A percentile compares a stretch with the other conserved stretches of the same genome.
Conservation (phyloP, 441 rosid species). For the Populus hybrid region DNA sequence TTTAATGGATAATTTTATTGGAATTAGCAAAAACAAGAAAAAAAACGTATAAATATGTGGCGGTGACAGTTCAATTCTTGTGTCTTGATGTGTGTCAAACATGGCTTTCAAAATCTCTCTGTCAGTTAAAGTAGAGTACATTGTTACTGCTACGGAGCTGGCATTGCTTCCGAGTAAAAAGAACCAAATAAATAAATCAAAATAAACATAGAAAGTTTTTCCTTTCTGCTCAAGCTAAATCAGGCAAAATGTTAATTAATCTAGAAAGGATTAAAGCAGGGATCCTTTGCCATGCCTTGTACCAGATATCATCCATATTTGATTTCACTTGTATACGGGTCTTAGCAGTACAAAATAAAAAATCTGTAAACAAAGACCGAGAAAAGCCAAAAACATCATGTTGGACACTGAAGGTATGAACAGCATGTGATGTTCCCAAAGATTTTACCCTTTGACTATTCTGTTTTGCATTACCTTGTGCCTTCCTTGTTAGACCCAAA, state of each 20-base stretch:
- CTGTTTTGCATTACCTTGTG: neutral
- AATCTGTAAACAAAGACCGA: slow-evolving; percentile 17
- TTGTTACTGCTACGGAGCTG: slow-evolving; percentile 22
- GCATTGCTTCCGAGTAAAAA: neutral
- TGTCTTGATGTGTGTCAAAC: slow-evolving; percentile 17
- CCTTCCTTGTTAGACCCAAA: slow-evolving; percentile 15
- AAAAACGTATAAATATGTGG: slow-evolving; percentile 5
- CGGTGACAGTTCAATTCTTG: slow-evolving; percentile 31
- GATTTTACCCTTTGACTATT: neutral
- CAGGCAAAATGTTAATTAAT: slow-evolving; percentile 17
- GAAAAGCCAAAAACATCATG: neutral
- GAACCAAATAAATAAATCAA: neutral
- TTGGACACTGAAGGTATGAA: slow-evolving; percentile 13
- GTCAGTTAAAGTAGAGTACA: slow-evolving; percentile 22
- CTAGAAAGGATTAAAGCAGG: slow-evolving; percentile 8
- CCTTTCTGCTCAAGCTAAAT: slow-evolving; percentile 16
- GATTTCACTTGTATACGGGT: slow-evolving; percentile 7
- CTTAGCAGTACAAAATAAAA: neutral
- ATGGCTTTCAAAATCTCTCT: slow-evolving; percentile 20
- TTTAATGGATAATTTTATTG: slow-evolving; percentile 12
- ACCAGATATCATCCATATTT: neutral
- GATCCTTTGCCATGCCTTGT: neutral
- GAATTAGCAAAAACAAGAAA: slow-evolving; percentile 9
- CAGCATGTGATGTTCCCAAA: slow-evolving; percentile 17
- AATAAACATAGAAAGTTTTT: neutral